These are phyloP conservation scores for Arthrobotrys sphaeroides DNA, from an alignment of 2,329 filamentous ascomycete species.

Conservation along the genomic window DNA sequence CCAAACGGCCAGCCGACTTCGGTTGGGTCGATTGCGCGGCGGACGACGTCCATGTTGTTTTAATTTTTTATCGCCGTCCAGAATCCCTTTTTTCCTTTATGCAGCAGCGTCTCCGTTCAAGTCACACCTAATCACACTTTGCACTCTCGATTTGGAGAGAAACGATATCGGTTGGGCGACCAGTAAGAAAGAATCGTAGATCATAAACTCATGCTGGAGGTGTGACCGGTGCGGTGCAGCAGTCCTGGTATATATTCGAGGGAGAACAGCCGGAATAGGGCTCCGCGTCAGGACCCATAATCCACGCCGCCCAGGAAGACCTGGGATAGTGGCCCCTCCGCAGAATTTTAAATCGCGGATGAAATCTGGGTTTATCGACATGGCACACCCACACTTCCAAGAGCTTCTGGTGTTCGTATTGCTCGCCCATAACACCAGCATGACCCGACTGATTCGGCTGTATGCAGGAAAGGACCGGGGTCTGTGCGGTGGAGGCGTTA, in stretches of 20 bases:
- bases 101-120: not conserved
- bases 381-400: conserved; percentile 10
- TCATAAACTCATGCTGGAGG: conserved; percentile 30
- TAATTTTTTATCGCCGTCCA: not conserved
- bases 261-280: conserved; percentile 25
- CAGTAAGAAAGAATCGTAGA: conserved; percentile 37
- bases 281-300: conserved; percentile 34
- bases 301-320: not conserved
- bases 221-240: conserved; percentile 12
- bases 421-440: conserved; percentile 21
- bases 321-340: conserved; percentile 16
- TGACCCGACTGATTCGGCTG: conserved; percentile 47
- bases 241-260: conserved; percentile 29
- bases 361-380: conserved; percentile 13
- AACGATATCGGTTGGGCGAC: conserved; percentile 5
- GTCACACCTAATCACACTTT: conserved; percentile 10
- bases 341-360: conserved; percentile 40
- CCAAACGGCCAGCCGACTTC: conserved; percentile 33
- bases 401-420: conserved; percentile 15
- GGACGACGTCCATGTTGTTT: conserved; percentile 18
- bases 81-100: conserved; percentile 14
- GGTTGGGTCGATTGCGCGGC: conserved; percentile 5
- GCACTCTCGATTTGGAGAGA: conserved; percentile 1
- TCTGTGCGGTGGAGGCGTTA: conserved; percentile 24
- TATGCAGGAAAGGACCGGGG: conserved; percentile 40